Evolutionary conservation across 1,284 basidiomycete species (phyloP).

Genomic region (Schizophyllum commune): DNA sequence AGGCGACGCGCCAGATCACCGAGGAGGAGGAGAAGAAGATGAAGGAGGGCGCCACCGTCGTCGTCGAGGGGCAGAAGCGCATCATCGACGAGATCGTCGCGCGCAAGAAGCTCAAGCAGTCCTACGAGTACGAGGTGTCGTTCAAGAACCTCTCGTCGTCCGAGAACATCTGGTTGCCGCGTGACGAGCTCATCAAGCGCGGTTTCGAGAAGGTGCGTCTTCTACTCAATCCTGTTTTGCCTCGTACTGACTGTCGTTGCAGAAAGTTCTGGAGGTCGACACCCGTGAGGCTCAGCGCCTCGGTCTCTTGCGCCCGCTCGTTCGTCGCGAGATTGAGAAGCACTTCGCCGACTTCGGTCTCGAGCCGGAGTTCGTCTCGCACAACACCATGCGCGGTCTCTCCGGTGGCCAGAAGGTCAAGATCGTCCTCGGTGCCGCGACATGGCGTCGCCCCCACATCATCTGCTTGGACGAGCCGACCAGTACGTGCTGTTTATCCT

Average conservation of each 20-base stretch:
- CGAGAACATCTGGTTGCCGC: conserved; percentile 94
- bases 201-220: conserved; percentile 84
- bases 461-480: conserved; percentile 98
- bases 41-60: conserved; percentile 85
- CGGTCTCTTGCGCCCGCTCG: conserved; percentile 92
- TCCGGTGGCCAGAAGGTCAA: conserved; percentile 99
- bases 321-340: conserved; percentile 96
- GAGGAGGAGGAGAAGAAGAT: conserved; percentile 93
- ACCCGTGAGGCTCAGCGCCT: conserved; percentile 96
- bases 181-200: conserved; percentile 95
- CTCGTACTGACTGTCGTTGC: conserved; percentile 14
- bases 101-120: conserved; percentile 99
- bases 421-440: conserved; percentile 97
- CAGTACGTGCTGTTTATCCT: conserved; percentile 38
- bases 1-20: conserved; percentile 81
- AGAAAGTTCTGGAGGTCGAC: conserved; percentile 95
- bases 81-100: conserved; percentile 86
- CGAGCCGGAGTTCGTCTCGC: conserved; percentile 93
- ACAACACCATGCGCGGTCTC: conserved; percentile 96
- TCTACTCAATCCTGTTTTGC: background rate
- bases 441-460: conserved; percentile 96
- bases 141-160: conserved; percentile 90
- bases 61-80: conserved; percentile 93
- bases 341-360: conserved; percentile 97
- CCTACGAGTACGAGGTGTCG: conserved; percentile 95